Evolutionary conservation across 2,329 filamentous ascomycete genomes (phyloP).

Genomic region (Fusarium oxysporum): DNA sequence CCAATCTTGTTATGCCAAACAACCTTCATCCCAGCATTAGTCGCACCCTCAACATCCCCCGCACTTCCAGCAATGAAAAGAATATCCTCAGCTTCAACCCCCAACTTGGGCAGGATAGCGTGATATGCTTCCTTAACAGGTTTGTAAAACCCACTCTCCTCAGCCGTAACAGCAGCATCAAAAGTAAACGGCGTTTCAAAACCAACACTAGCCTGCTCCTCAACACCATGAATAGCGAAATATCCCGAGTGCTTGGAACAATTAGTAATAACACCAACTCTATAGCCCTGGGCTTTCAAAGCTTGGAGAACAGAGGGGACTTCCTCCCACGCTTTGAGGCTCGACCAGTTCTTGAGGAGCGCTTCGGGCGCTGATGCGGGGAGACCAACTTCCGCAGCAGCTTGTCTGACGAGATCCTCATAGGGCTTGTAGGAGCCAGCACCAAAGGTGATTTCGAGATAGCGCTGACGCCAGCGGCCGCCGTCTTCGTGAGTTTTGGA

Average conservation of each 20-base stretch:
- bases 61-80: constrained; percentile 55
- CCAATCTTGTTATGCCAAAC: constrained; percentile 54
- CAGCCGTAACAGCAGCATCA: constrained; percentile 52
- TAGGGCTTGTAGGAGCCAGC: constrained; percentile 50
- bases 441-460: constrained; percentile 53
- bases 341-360: constrained; percentile 46
- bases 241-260: constrained; percentile 50
- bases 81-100: constrained; percentile 42
- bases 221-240: constrained; percentile 25
- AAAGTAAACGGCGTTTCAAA: constrained; percentile 41
- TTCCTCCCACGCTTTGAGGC: constrained; percentile 45
- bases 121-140: constrained; percentile 50
- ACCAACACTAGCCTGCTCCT: constrained; percentile 10
- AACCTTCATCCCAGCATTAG: constrained; percentile 53
- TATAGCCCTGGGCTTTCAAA: constrained; percentile 46
- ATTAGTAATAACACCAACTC: constrained; percentile 54
- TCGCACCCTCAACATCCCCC: constrained; percentile 54
- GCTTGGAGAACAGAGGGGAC: constrained; percentile 25
- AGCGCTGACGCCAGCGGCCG: constrained; percentile 51
- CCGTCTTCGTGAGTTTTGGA: constrained; percentile 44
- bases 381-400: constrained; percentile 48
- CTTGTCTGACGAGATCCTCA: constrained; percentile 46
- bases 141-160: constrained; percentile 56
- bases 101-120: constrained; percentile 45
- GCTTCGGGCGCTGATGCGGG: constrained; percentile 43